phyloP scores from a whole-genome alignment of 2,329 filamentous ascomycete genomes.

The Arthrobotrys entomopaga region DNA sequence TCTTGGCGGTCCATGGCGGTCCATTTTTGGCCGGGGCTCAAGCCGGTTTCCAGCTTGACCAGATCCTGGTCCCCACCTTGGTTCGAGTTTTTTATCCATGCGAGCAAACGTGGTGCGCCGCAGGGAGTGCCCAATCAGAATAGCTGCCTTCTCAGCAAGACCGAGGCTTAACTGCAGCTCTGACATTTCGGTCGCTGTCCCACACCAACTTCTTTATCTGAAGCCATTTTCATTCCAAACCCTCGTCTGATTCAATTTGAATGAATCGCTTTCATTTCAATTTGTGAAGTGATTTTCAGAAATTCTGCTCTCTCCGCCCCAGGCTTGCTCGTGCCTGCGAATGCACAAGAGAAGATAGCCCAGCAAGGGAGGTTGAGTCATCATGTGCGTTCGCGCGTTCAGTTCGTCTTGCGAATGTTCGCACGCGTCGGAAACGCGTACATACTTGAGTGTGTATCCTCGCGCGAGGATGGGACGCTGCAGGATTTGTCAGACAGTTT shows the following conservation, averaged over 20 bases:
- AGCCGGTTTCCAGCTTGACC: slow-evolving; percentile 22
- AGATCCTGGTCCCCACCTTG: slow-evolving; percentile 41
- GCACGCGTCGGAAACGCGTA: slow-evolving; percentile 31
- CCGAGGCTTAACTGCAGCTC: slow-evolving; percentile 33
- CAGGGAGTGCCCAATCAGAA: slow-evolving; percentile 35
- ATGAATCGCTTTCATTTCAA: slow-evolving; percentile 16
- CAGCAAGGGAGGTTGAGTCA: slow-evolving; percentile 22
- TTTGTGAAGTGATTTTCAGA: slow-evolving; percentile 23
- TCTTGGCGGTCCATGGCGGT: not conserved
- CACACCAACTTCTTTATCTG: slow-evolving; percentile 25
- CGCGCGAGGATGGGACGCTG: slow-evolving; percentile 16
- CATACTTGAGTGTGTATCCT: too few relatives aligned
- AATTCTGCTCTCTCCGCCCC: slow-evolving; percentile 21
- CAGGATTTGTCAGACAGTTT: slow-evolving; percentile 38
- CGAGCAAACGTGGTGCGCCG: slow-evolving; percentile 28
- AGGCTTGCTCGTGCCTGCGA: slow-evolving; percentile 23
- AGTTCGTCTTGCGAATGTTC: not conserved
- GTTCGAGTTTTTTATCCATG: slow-evolving; percentile 10
- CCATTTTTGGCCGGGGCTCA: slow-evolving; percentile 12
- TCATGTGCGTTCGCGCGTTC: slow-evolving; percentile 54
- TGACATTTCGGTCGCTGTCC: slow-evolving; percentile 24
- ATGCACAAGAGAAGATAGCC: not conserved
- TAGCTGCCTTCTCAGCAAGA: slow-evolving; percentile 31
- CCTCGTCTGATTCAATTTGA: slow-evolving; percentile 8
- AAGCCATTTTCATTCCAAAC: slow-evolving; percentile 13